Evolutionary conservation across 768 basidiomycete genomes (phyloP).

Genomic region (Dioszegia hungarica): DNA sequence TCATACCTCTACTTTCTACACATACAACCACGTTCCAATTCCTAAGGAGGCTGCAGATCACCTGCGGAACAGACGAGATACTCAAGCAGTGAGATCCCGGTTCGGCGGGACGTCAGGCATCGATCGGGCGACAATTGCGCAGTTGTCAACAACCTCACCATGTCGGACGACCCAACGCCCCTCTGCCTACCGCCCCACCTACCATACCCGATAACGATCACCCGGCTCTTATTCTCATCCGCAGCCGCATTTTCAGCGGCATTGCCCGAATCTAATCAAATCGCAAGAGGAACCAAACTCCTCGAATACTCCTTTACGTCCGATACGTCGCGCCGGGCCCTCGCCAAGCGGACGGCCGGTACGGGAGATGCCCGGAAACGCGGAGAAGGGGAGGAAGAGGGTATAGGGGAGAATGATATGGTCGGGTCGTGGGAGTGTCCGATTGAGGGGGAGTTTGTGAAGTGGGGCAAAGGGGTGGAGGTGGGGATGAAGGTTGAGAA

Average conservation of each 20-base stretch:
- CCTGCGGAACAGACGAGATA: too few relatives aligned
- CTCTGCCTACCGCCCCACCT: constrained; percentile 70
- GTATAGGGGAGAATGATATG: constrained; percentile 58
- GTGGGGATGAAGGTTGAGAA: constrained; percentile 26
- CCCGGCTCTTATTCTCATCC: constrained; percentile 58
- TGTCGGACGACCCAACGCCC: constrained; percentile 55
- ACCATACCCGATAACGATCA: constrained; percentile 80
- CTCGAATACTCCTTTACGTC: constrained; percentile 69
- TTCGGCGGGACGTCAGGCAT: too few relatives aligned
- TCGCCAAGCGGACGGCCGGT: constrained; percentile 25
- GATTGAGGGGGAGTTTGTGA: constrained; percentile 69
- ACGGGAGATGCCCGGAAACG: neutral
- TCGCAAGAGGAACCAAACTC: constrained; percentile 70
- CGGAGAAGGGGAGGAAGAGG: constrained; percentile 12
- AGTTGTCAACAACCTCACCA: neutral
- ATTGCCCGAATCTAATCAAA: too few relatives aligned
- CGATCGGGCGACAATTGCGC: too few relatives aligned
- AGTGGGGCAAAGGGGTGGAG: constrained; percentile 54
- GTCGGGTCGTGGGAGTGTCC: constrained; percentile 89
- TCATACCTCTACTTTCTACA: too few relatives aligned
- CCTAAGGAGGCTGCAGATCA: too few relatives aligned
- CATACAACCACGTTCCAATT: too few relatives aligned
- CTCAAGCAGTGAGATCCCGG: too few relatives aligned
- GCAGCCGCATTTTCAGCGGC: too few relatives aligned
- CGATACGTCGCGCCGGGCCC: constrained; percentile 41